Evolutionary conservation across 305 asterid species (phyloP).

Genomic region (Withania somnifera): DNA sequence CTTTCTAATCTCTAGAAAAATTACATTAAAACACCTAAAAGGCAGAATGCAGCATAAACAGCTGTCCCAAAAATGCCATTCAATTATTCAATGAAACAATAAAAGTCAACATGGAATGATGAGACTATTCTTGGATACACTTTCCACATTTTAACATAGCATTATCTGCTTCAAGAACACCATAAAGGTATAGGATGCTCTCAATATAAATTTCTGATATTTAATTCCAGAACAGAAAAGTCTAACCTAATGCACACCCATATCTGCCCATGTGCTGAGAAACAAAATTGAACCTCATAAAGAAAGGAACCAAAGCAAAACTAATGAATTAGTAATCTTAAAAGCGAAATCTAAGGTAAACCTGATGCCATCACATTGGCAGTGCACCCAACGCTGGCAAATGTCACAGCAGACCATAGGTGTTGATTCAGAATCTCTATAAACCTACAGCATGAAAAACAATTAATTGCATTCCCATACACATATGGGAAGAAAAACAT

Average conservation of each 20-base stretch:
- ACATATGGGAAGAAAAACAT: neutral
- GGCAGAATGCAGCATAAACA: neutral
- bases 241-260: neutral
- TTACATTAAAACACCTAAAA: neutral
- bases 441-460: conserved; percentile 46
- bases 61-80: neutral
- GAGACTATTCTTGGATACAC: neutral
- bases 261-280: neutral
- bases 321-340: neutral
- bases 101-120: neutral
- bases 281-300: neutral
- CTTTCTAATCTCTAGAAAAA: neutral
- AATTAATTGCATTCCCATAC: neutral
- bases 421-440: conserved; percentile 96
- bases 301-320: neutral
- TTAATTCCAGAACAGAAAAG: neutral
- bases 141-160: neutral
- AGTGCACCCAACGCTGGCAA: conserved; percentile 98
- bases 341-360: conserved; percentile 13
- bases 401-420: conserved; percentile 99
- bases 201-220: neutral
- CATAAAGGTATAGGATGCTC: neutral
- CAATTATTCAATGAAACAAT: neutral
- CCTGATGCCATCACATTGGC: conserved; percentile 98
- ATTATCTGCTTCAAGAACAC: neutral